Conservation (phyloP, 177 flowering plant genomes). For the Vitis hybrid region DNA sequence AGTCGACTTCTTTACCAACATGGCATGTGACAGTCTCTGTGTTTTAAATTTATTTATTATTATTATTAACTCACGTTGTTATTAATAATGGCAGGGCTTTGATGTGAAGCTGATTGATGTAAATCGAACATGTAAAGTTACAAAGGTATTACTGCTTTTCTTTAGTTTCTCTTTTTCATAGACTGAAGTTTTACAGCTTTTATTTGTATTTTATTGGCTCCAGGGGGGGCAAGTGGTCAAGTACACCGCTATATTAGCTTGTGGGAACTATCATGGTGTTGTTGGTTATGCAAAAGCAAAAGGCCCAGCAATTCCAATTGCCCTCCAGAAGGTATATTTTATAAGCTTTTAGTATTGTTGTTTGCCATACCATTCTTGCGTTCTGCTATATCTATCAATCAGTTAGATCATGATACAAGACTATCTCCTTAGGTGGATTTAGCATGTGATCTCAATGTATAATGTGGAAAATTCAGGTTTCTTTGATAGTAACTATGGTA, state of each 20-base stretch:
- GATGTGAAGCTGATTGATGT: constrained; percentile 76
- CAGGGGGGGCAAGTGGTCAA: constrained; percentile 85
- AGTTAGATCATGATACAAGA: no score
- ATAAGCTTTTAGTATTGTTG: background rate
- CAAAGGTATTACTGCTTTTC: constrained; percentile 57
- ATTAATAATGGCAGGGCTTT: constrained; percentile 70
- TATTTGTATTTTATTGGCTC: constrained; percentile 10
- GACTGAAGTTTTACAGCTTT: background rate
- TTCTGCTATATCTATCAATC: background rate
- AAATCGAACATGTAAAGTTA: constrained; percentile 87
- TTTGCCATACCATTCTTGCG: background rate
- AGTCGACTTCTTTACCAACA: background rate
- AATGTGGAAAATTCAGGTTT: no score
- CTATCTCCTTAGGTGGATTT: no score
- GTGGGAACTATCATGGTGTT: constrained; percentile 94
- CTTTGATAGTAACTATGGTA: background rate
- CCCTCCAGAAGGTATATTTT: constrained; percentile 78
- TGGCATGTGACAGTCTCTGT: background rate
- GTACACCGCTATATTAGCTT: constrained; percentile 76
- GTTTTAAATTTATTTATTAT: background rate
- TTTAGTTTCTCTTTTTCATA: background rate
- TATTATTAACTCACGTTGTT: background rate
- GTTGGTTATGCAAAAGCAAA: constrained; percentile 92
- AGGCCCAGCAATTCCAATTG: constrained; percentile 75
- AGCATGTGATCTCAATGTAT: background rate